Conservation (phyloP, 371 early-diverging fungal genomes). For the Rhizomucor pusillus region DNA sequence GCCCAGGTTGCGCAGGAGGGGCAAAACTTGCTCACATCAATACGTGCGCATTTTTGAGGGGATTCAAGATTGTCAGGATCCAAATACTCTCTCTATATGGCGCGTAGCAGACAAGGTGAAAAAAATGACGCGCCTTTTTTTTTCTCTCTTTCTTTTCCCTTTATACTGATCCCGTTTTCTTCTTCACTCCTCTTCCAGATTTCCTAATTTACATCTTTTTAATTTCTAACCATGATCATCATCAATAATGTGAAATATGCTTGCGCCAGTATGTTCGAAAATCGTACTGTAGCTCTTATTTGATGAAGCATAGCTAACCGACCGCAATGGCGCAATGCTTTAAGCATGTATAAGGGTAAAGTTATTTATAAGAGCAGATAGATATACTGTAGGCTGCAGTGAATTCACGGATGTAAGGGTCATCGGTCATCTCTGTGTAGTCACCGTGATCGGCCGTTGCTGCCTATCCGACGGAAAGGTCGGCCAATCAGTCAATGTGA, state of each 20-base stretch:
- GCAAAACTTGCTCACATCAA: too few species aligned
- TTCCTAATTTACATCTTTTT: too few species aligned
- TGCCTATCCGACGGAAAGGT: constrained; percentile 21
- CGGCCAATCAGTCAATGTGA: constrained; percentile 21
- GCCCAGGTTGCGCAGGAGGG: too few species aligned
- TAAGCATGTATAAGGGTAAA: constrained; percentile 14
- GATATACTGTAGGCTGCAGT: not conserved
- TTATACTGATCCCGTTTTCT: too few species aligned
- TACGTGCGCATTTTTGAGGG: too few species aligned
- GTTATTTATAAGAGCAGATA: not conserved
- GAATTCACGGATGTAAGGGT: constrained; percentile 3
- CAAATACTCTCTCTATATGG: too few species aligned
- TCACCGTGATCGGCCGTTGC: constrained; percentile 14
- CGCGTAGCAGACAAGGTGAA: too few species aligned
- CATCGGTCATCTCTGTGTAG: constrained; percentile 19
- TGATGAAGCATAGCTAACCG: not conserved
- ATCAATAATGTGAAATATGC: constrained; percentile 14
- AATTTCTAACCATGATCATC: constrained; percentile 4
- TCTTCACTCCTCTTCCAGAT: too few species aligned
- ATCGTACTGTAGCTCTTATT: not conserved
- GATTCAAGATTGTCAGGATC: too few species aligned
- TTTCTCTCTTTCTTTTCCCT: too few species aligned
- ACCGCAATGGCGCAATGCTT: not conserved
- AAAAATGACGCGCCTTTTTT: too few species aligned
- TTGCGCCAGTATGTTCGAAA: constrained; percentile 6